Evolutionary conservation across 768 basidiomycete species (phyloP), one percentile per base, ranked within the genome.

Genomic region (Mycena latifolia): DNA sequence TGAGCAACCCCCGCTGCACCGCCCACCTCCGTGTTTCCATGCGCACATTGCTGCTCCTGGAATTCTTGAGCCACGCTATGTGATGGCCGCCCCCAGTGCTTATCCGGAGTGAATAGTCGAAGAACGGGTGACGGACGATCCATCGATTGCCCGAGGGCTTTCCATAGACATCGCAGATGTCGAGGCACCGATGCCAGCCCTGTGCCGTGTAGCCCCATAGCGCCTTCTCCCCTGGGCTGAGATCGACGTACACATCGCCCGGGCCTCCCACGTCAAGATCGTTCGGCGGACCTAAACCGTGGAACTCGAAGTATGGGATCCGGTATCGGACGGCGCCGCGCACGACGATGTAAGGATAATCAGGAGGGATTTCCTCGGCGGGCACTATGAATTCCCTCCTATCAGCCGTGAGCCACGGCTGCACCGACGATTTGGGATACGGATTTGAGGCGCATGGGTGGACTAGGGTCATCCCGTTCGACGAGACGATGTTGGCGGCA

Each of bases 301-400:
- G 29, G n/a, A 58, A 35, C 25, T 58, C 56, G 11, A 58, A 58
- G 56, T 58, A 58, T 8, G 46, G 43, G n/a, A 58, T 48, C 0
- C n/a, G 28, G 12, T 45, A 24, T 3, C 45, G 22, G 8, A 31
- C 50, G 31, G 12, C 31, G 20, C 5, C 17, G 1, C 24, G 20
- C 17, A 8, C 33, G 52, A 53, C 12, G 31, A 20, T 25, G 24
- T 53, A 53, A 8, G 52, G 52, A 37, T 53, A 53, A 25, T 37
- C 22, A 25, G 52, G 43, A n/a, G n/a, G n/a, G n/a, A n/a, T n/a
- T n/a, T n/a, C n/a, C n/a, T n/a, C n/a, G n/a, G n/a, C n/a, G n/a
- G n/a, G n/a, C n/a, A n/a, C n/a, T n/a, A n/a, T n/a, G n/a, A n/a
- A 57, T n/a, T 57, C 43, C 18, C 35, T 47, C n/a, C n/a, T n/a